phyloP scores from a whole-genome alignment of 2,329 filamentous ascomycete genomes.

The Teratosphaeria zuluensis region DNA sequence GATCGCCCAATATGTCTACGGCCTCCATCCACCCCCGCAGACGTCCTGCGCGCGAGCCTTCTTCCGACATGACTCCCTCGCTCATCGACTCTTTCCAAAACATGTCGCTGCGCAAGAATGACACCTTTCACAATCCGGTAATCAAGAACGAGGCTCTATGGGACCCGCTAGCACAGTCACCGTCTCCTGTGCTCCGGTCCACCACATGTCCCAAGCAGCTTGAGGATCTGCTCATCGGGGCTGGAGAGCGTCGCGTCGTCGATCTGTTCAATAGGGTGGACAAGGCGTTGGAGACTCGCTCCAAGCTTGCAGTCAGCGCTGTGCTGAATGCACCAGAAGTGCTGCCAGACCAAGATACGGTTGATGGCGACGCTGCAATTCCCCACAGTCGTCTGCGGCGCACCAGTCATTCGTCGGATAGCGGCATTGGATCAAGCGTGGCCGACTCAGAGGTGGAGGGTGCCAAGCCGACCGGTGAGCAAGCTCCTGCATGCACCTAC shows the following conservation, averaged over 20 bases:
- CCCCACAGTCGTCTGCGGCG: conserved; percentile 30
- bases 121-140: conserved; percentile 39
- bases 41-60: conserved; percentile 29
- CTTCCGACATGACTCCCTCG: conserved; percentile 27
- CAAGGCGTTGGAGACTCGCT: conserved; percentile 30
- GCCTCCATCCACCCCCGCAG: conserved; percentile 36
- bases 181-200: conserved; percentile 38
- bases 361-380: conserved; percentile 22
- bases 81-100: conserved; percentile 28
- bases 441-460: conserved; percentile 24
- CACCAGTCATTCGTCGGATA: conserved; percentile 70
- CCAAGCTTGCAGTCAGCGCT: conserved; percentile 25
- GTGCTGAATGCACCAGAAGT: conserved; percentile 41
- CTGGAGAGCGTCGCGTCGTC: conserved; percentile 35
- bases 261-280: conserved; percentile 38
- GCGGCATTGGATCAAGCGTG: conserved; percentile 77
- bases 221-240: conserved; percentile 38
- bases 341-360: conserved; percentile 24
- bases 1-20: conserved; percentile 16
- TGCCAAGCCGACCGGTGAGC: conserved; percentile 18
- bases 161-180: conserved; percentile 25
- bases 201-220: conserved; percentile 39
- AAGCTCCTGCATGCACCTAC: conserved; percentile 2
- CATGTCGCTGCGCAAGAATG: conserved; percentile 39
- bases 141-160: conserved; percentile 30